A percentile compares a stretch with the other conserved stretches of the same genome.
These are phyloP conservation scores for Claviceps lovelessii DNA, from an alignment of 2,329 filamentous ascomycete species.

Conservation along the genomic window DNA sequence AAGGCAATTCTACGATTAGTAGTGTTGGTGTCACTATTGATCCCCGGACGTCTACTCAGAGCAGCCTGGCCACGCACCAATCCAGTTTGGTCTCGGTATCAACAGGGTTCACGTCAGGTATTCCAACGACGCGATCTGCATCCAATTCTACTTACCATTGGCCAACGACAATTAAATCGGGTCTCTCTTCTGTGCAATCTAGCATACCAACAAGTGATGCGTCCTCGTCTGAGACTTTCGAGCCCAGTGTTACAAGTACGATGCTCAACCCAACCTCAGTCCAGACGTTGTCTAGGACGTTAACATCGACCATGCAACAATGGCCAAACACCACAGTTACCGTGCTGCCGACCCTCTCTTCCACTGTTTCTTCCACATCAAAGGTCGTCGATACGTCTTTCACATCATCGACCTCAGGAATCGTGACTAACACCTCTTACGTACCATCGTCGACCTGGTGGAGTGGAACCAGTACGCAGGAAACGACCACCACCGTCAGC, in stretches of 20 bases:
- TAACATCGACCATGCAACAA: neutral
- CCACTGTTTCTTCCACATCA: neutral
- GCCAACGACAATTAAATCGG: neutral
- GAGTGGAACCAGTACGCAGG: neutral
- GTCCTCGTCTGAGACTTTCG: neutral
- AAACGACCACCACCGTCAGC: neutral
- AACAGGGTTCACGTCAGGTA: neutral
- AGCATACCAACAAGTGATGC: neutral
- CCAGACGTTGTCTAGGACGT: neutral
- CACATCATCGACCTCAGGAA: neutral
- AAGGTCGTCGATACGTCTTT: neutral
- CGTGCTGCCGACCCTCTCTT: neutral
- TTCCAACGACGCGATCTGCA: neutral
- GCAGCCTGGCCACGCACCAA: neutral
- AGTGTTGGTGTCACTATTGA: neutral
- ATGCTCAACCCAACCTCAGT: neutral
- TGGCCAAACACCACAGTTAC: constrained; percentile 1
- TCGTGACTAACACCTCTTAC: neutral
- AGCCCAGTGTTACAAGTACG: neutral
- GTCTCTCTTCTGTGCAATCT: neutral
- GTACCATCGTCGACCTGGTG: neutral
- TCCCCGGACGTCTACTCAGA: neutral
- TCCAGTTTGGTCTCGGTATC: constrained; percentile 1
- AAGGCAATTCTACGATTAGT: neutral
- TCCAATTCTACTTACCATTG: constrained; percentile 1